These are phyloP conservation scores for Nepenthes mirabilis DNA, from an alignment of 148 eudicot genomes.

Conservation along the genomic window DNA sequence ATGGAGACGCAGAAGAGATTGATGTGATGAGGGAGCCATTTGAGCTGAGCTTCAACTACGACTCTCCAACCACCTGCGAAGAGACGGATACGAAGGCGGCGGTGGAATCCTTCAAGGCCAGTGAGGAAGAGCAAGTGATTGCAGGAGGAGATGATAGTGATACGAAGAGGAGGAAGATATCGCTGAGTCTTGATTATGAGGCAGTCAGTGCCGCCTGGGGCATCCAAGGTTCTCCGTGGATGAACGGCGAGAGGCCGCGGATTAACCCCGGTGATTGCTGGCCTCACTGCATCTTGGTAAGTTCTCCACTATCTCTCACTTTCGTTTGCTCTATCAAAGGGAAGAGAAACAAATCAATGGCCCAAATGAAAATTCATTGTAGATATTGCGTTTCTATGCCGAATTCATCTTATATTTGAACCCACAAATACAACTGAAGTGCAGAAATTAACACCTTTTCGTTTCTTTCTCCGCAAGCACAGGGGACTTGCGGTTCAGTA, in stretches of 20 bases:
- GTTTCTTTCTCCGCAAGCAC: background rate
- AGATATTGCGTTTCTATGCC: background rate
- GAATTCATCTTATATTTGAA: no score
- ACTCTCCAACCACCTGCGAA: conserved; percentile 20
- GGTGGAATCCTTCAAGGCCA: background rate
- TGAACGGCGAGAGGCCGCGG: conserved; percentile 52
- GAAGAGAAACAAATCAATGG: background rate
- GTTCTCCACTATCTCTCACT: background rate
- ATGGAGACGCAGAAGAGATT: conserved; percentile 11
- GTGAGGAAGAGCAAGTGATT: conserved; percentile 6
- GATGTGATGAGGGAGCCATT: conserved; percentile 46
- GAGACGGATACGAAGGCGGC: conserved; percentile 14
- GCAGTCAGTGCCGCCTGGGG: conserved; percentile 59
- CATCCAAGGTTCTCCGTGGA: conserved; percentile 54
- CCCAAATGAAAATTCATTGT: background rate
- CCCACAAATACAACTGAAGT: no score
- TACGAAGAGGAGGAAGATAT: conserved; percentile 21
- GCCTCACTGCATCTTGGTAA: conserved; percentile 52
- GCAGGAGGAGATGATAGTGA: conserved; percentile 4
- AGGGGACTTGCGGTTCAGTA: conserved; percentile 41
- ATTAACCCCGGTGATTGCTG: conserved; percentile 38
- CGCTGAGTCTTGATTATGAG: conserved; percentile 51
- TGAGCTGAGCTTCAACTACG: conserved; percentile 50
- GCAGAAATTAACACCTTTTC: no score
- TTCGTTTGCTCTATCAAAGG: background rate